Percentiles rank a stretch among this genome's conserved stretches.
These are phyloP conservation scores for Vigna angularis DNA, from an alignment of 306 rosid genomes.

Conservation along the genomic window DNA sequence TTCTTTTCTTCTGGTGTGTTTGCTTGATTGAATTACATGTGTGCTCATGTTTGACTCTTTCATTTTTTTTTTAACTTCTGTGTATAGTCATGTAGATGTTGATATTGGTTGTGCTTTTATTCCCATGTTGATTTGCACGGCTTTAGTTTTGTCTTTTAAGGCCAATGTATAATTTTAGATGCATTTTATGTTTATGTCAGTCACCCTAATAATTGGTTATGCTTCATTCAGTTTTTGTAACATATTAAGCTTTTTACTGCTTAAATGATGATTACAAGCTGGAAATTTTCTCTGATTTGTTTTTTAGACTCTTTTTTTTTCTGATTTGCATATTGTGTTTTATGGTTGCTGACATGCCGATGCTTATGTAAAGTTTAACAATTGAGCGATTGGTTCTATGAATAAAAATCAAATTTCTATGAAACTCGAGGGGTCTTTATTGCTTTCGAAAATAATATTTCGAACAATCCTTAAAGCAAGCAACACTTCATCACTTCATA, in stretches of 20 bases:
- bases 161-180: slow-evolving; percentile 2
- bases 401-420: background rate
- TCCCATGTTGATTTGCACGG: background rate
- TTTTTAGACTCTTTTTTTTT: background rate
- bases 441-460: background rate
- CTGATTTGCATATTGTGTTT: background rate
- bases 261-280: background rate
- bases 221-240: background rate
- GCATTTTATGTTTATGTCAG: background rate
- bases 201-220: background rate
- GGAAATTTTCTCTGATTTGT: background rate
- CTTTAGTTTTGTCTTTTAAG: background rate
- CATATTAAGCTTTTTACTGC: background rate
- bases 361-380: background rate
- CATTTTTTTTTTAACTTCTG: background rate
- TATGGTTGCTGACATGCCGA: background rate
- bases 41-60: slow-evolving; percentile 14
- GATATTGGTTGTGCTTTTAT: slow-evolving; percentile 8
- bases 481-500: background rate
- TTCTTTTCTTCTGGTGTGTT: slow-evolving; percentile 13
- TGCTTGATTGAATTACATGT: background rate
- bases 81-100: background rate
- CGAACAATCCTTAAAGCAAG: background rate
- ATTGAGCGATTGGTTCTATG: background rate
- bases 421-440: background rate